Base-by-base conservation (phyloP, 495 filamentous ascomycete genomes). In the Podospora pseudocomata region DNA sequence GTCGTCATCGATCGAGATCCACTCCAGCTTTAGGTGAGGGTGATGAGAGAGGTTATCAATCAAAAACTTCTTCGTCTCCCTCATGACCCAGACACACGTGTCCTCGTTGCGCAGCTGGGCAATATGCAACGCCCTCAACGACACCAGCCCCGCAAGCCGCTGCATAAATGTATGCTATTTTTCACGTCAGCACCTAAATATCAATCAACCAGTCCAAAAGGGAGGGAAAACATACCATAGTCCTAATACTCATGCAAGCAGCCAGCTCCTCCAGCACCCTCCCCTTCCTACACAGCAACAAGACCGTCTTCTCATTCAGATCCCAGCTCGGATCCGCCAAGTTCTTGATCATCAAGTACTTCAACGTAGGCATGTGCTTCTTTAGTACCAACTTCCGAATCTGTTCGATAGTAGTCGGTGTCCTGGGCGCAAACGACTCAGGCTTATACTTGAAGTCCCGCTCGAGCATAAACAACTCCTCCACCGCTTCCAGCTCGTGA, bases 391-490 rank as follows among this genome's bases (percentile, higher is more conserved):
- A 60, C 59, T 81, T 78, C 13, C 86, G 78, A 49, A 90, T 87
- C 26, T 86, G 80, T 1, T 83, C 80, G 0, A 87, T 86, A 0
- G 71, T 81, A 0, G 81, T 78, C 2, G 63, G 78, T 0, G 81
- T 83, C 44, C 78, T 79, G 16, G 80, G 77, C 5, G 84, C 76
- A 26, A 84, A 83, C 65, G 78, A 79, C 67, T 86, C 82, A 1
- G 80, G 82, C 63, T 82, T 81, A 67, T 78, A 73, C 70, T 84
- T 86, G 28, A 60, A 54, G 19, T 75, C 78, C 39, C 86, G 76
- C 75, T 89, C 86, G n/a, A 87, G 75, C 72, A 90, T 68, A 68
- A 86, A 85, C 1, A 89, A 77, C 68, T 89, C 86, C 23, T 82
- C 80, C 18, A 89, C 68, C 66, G 75, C 78, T 11, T 83, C 71